Evolutionary conservation across 2,329 filamentous ascomycete genomes (phyloP).

Genomic region (Colletotrichum horii): DNA sequence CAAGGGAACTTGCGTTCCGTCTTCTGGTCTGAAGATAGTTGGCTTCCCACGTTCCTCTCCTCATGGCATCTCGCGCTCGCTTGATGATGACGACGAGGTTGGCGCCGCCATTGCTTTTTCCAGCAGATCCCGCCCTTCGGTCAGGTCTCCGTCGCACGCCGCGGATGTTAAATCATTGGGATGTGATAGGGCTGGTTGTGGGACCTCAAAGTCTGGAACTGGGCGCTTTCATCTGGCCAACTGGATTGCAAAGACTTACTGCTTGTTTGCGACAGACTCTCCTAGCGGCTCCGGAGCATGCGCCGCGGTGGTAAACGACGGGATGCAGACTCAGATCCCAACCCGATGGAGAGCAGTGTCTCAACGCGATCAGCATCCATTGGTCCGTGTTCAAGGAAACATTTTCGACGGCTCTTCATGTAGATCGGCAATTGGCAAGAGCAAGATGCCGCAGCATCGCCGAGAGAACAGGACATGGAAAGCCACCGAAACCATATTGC

Average conservation of each 20-base stretch:
- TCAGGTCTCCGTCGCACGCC: not conserved
- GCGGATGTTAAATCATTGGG: not conserved
- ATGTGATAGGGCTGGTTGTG: conserved; percentile 5
- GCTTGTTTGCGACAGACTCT: not conserved
- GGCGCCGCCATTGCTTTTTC: not conserved
- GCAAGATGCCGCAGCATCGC: not conserved
- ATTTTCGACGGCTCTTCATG: not conserved
- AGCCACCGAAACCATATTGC: not conserved
- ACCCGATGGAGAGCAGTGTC: not conserved
- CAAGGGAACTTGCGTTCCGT: not conserved
- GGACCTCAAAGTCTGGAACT: not conserved
- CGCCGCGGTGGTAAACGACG: not conserved
- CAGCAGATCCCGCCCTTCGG: not conserved
- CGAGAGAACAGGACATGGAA: not conserved
- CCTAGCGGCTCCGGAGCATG: not conserved
- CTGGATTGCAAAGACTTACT: not conserved
- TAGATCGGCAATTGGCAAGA: not conserved
- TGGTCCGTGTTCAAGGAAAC: not conserved
- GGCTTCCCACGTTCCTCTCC: not conserved
- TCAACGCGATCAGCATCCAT: not conserved
- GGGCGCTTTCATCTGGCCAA: not conserved
- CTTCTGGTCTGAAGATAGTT: not conserved
- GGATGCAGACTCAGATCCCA: not conserved
- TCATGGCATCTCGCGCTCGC: not conserved
- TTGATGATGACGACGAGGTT: not conserved